Evolutionary conservation across 305 asterid species (phyloP).

Genomic region (Galium porrigens): DNA sequence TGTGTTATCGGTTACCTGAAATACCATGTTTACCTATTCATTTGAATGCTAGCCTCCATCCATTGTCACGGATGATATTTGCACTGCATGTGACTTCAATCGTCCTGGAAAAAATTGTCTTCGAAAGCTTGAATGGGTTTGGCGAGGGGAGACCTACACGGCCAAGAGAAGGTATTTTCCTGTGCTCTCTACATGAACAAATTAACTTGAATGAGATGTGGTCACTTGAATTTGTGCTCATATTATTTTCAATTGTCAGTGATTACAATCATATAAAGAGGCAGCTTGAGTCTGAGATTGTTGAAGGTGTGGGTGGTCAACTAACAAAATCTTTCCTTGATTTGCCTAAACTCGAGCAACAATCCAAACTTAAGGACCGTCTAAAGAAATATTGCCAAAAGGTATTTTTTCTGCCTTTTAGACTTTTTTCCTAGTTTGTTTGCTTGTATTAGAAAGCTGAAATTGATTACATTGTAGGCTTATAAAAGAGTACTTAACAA

Average conservation of each 20-base stretch:
- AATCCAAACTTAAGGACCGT: slow-evolving; percentile 78
- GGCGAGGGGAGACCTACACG: slow-evolving; percentile 96
- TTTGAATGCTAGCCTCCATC: slow-evolving; percentile 66
- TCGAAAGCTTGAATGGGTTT: slow-evolving; percentile 97
- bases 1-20: not conserved
- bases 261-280: slow-evolving; percentile 88
- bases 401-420: slow-evolving; percentile 28
- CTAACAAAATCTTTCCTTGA: slow-evolving; percentile 63
- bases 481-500: slow-evolving; percentile 84
- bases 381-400: slow-evolving; percentile 93
- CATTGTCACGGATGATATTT: slow-evolving; percentile 85
- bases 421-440: slow-evolving; percentile 13
- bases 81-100: slow-evolving; percentile 97
- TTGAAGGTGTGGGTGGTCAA: slow-evolving; percentile 46
- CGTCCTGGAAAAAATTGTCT: slow-evolving; percentile 98
- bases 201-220: too few relatives aligned
- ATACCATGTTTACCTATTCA: slow-evolving; percentile 3
- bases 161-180: slow-evolving; percentile 79
- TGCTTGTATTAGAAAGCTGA: slow-evolving; percentile 10
- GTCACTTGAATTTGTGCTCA: slow-evolving; percentile 17
- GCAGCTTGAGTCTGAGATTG: slow-evolving; percentile 90
- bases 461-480: slow-evolving; percentile 38
- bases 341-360: slow-evolving; percentile 87
- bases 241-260: slow-evolving; percentile 32
- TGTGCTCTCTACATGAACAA: slow-evolving; percentile 16